These are phyloP conservation scores for Fusarium sterilihyphosum DNA, from an alignment of 2,329 filamentous ascomycete species.

Conservation along the genomic window DNA sequence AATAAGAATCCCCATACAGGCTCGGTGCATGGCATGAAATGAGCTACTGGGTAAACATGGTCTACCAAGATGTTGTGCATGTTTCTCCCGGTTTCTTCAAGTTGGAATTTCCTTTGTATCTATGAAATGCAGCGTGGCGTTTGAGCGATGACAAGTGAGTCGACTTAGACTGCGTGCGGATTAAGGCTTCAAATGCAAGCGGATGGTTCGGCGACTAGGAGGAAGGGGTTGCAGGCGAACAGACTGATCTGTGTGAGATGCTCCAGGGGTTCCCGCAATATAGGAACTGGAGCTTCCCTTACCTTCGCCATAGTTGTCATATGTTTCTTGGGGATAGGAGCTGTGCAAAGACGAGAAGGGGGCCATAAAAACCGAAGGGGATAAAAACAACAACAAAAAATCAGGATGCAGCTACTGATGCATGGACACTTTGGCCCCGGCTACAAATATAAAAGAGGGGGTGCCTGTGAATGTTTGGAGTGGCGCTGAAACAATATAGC, in stretches of 20 bases:
- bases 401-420: not conserved
- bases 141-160: slow-evolving; percentile 38
- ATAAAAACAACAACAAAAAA: not conserved
- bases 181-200: slow-evolving; percentile 22
- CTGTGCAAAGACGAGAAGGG: slow-evolving; percentile 17
- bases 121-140: slow-evolving; percentile 44
- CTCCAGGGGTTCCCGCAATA: slow-evolving; percentile 11
- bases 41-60: not conserved
- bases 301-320: slow-evolving; percentile 19
- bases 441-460: not conserved
- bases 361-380: not conserved
- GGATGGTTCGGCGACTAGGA: slow-evolving; percentile 1
- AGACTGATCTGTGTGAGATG: slow-evolving; percentile 36
- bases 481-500: not conserved
- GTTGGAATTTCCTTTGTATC: slow-evolving; percentile 40
- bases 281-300: slow-evolving; percentile 29
- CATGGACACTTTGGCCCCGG: not conserved
- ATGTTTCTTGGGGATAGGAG: not conserved
- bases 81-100: slow-evolving; percentile 2
- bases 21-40: not conserved
- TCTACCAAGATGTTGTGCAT: not conserved
- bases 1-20: slow-evolving; percentile 23
- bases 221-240: slow-evolving; percentile 21
- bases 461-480: not conserved
- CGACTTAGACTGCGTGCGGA: slow-evolving; percentile 24